Base-by-base conservation (phyloP, 768 basidiomycete genomes). In the Auriculariales sp. region DNA sequence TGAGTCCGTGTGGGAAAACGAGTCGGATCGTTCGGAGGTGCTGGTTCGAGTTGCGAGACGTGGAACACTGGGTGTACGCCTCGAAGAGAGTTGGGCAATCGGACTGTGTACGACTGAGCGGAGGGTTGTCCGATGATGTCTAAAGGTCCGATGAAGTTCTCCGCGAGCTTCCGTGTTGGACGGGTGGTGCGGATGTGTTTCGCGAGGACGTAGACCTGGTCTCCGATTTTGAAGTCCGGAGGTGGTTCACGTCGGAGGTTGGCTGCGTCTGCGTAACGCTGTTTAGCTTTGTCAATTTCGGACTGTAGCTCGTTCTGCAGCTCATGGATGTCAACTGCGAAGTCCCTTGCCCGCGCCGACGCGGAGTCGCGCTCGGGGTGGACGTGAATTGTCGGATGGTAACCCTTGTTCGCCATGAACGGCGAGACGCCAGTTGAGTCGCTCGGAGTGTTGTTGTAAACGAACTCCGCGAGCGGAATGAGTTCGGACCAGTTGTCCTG, bases 401-500 rank as follows among this genome's bases (percentile, higher is more conserved):
- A 63, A 17, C 56, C 66, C 28, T 57, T 52, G 48, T 66, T 66
- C 22, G 67, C 58, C 27, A 61, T 68, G 59, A 70, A 70, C 1
- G 67, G 70, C 12, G 66, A 59, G 45, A 60, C 54, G 29, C 59
- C 50, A 28, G 66, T 70, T 1, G 68, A 63, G 2, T 59, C 27
- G 46, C 66, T 65, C 3, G 52, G 50, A 25, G 54, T 29, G 44
- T 69, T 69, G 53, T 73, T 73, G 58, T 63, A 68, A 0, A 60
- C 53, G 52, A 73, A 72, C 53, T 72, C 66, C 5, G 66, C 66
- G 14, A 71, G 54, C 0, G 68, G 61, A 0, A 72, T 58, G 31
- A 61, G 63, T 19, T 68, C 62, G 4, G 62, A 62, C 70, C 69
- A 72, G 50, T 72, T 58, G 48, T 71, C 66, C 50, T 72, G 72